Base-by-base conservation (phyloP, 2,329 filamentous ascomycete genomes). In the Knufia petricola region DNA sequence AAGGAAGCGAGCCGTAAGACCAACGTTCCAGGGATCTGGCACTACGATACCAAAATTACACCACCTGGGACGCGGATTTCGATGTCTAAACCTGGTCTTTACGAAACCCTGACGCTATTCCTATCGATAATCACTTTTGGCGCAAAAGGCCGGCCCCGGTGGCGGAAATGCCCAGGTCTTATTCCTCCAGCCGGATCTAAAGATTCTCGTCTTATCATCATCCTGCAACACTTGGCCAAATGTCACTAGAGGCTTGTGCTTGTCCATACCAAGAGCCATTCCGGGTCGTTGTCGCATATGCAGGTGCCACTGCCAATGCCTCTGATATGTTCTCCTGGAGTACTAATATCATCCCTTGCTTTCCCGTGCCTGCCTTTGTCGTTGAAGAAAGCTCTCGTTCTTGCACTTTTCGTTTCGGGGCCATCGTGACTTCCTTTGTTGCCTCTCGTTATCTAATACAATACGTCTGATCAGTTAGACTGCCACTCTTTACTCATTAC, bases 161-260 rank as follows among this genome's bases (percentile, higher is more conserved):
- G 19, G 44, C 44, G 31, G 44, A 13, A 19, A 38, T 47, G 44
- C 44, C 44, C 20, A 38, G 44, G 44, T 47, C 31, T 47, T 47
- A 34, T 39, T 34, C 32, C n/a, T 38, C 15, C 30, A 24, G 23
- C 23, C 32, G 12, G 15, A 26, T 32, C n/a, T 26, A 21, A 28
- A 8, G 31, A 32, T 4, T 8, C 3, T n/a, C 28, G 8, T 19
- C 19, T 9, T 32, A 4, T 17, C 15, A 23, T 21, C 19, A 9
- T 15, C 32, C 15, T 36, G 17, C 41, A 31, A 44, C 41, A 44
- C 41, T 17, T 20, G 41, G 26, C 41, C 41, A 44, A 26, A 44
- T 21, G 17, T 44, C 28, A 31, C 41, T 38, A 47, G 21, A 30
- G 32, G 19, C 32, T 39, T 38, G 44, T 24, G 20, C 15, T 46